Evolutionary conservation across 1,139 yeast genomes (phyloP).

Genomic region (Magnusiomyces magnusii): DNA sequence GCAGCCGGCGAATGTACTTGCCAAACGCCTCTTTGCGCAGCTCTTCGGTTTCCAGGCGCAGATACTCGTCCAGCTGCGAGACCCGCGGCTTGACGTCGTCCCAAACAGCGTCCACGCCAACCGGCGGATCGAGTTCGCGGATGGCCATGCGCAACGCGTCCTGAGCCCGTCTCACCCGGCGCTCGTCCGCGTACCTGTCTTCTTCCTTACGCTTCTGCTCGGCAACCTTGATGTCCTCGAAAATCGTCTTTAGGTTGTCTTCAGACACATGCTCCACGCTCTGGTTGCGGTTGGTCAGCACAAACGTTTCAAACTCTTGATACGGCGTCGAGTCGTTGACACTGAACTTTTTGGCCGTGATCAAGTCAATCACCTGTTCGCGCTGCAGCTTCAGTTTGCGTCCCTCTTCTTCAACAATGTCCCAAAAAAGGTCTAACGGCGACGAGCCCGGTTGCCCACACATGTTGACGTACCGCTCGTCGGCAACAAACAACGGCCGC

Average conservation of each 20-base stretch:
- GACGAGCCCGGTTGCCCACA: conserved; percentile 78
- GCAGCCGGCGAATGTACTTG: conserved; percentile 28
- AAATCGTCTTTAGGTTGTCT: conserved; percentile 17
- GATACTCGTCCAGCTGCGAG: conserved; percentile 31
- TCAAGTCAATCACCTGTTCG: conserved; percentile 48
- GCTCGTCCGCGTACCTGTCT: conserved; percentile 32
- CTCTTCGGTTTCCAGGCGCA: conserved; percentile 34
- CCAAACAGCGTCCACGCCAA: conserved; percentile 32
- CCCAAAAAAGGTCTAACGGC: conserved; percentile 74
- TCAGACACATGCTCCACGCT: conserved; percentile 17
- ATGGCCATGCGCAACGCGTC: conserved; percentile 36
- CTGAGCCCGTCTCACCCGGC: conserved; percentile 33
- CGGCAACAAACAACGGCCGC: conserved; percentile 46
- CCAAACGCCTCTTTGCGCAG: conserved; percentile 32
- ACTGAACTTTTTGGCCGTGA: conserved; percentile 34
- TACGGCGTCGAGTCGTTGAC: conserved; percentile 21
- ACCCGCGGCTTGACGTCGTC: conserved; percentile 34
- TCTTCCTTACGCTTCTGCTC: conserved; percentile 23
- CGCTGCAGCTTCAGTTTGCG: conserved; percentile 50
- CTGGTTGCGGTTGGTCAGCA: conserved; percentile 16
- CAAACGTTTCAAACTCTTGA: conserved; percentile 23
- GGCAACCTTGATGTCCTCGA: conserved; percentile 14
- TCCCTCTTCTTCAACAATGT: conserved; percentile 56
- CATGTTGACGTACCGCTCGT: conserved; percentile 50
- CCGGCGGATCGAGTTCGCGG: conserved; percentile 32